Evolutionary conservation across 768 basidiomycete genomes (phyloP).

Genomic region (Rhodocollybia butyracea): DNA sequence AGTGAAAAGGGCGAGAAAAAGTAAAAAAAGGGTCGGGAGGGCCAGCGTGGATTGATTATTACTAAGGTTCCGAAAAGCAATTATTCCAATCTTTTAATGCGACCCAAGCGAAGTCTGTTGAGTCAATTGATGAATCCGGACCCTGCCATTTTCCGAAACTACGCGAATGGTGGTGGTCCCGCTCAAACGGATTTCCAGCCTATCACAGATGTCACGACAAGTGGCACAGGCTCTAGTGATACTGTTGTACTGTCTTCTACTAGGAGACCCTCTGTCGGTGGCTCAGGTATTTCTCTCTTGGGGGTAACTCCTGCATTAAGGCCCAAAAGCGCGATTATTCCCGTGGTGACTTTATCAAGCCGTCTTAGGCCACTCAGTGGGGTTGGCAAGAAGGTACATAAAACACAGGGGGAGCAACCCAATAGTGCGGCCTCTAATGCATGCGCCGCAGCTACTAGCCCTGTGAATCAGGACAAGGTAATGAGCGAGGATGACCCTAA

Average conservation of each 20-base stretch:
- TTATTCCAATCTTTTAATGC: constrained; percentile 53
- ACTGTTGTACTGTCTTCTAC: background rate
- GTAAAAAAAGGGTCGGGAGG: no score
- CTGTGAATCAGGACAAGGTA: constrained; percentile 58
- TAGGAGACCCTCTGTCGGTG: background rate
- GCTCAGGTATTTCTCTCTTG: background rate
- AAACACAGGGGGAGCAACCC: no score
- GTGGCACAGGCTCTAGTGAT: no score
- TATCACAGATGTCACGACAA: background rate
- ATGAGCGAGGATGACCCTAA: constrained; percentile 49
- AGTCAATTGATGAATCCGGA: constrained; percentile 73
- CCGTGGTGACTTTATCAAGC: constrained; percentile 24
- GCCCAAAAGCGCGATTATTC: constrained; percentile 54
- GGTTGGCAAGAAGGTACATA: background rate
- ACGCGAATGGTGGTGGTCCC: constrained; percentile 26
- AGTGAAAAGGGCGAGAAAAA: no score
- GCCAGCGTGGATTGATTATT: constrained; percentile 72
- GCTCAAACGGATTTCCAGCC: constrained; percentile 3
- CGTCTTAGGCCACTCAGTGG: background rate
- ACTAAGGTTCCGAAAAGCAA: constrained; percentile 66
- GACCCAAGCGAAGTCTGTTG: constrained; percentile 45
- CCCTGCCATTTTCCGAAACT: constrained; percentile 53
- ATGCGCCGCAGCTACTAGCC: no score
- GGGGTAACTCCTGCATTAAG: constrained; percentile 35
- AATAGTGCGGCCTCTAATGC: constrained; percentile 29